Evolutionary conservation across 441 rosid species (phyloP).

Genomic region (Mallotus japonicus): DNA sequence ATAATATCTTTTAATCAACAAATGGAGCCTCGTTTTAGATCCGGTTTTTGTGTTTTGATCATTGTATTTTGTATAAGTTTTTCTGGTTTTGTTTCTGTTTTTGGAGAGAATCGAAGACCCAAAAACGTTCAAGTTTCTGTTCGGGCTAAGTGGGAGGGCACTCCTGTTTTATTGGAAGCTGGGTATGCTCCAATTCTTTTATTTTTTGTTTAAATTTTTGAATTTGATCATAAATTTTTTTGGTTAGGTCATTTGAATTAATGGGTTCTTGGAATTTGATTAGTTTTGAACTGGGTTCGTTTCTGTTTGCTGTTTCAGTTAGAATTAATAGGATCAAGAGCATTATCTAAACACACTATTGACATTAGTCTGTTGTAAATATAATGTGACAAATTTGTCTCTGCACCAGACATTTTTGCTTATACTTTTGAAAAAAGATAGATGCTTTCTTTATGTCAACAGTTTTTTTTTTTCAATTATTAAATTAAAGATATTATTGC

Average conservation of each 20-base stretch:
- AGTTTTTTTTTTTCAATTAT: neutral
- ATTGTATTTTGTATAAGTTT: slow-evolving; percentile 41
- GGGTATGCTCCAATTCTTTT: slow-evolving; percentile 41
- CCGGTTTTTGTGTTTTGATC: slow-evolving; percentile 41
- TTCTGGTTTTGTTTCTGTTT: slow-evolving; percentile 38
- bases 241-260: neutral
- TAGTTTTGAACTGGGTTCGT: neutral
- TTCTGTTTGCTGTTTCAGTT: neutral
- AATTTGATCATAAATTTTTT: neutral
- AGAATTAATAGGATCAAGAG: no score
- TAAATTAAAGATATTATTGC: no score
- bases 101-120: slow-evolving; percentile 66
- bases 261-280: neutral
- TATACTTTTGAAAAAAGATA: neutral
- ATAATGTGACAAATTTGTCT: neutral
- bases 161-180: slow-evolving; percentile 96
- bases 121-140: slow-evolving; percentile 93
- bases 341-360: neutral
- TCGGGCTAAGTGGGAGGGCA: slow-evolving; percentile 94
- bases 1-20: neutral
- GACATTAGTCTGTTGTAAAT: neutral
- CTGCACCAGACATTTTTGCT: neutral
- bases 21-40: slow-evolving; percentile 68
- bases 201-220: neutral
- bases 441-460: neutral